Evolutionary conservation across 2,329 filamentous ascomycete genomes (phyloP).

Genomic region (Fusarium luffae): DNA sequence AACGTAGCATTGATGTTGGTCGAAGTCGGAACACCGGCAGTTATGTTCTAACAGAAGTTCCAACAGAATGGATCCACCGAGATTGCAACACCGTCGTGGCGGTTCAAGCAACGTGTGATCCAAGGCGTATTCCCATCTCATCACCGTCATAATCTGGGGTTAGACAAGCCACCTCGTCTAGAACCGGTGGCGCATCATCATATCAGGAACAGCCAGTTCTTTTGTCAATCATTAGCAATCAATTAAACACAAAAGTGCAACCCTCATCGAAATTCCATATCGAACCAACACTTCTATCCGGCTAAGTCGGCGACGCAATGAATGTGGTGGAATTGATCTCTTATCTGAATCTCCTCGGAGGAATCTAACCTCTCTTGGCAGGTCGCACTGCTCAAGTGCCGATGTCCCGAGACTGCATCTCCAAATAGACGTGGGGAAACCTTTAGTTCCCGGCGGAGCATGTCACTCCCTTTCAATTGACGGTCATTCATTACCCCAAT

Average conservation of each 20-base stretch:
- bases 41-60: constrained; percentile 16
- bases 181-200: neutral
- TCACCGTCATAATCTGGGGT: too few relatives aligned
- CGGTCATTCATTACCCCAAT: neutral
- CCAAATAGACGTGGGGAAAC: constrained; percentile 6
- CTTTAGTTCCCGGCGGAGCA: neutral
- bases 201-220: neutral
- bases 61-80: neutral
- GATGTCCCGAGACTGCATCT: neutral
- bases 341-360: constrained; percentile 2
- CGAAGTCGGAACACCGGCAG: constrained; percentile 10
- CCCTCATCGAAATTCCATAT: neutral
- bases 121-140: neutral
- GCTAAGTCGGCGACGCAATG: constrained; percentile 21
- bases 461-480: constrained; percentile 19
- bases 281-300: neutral
- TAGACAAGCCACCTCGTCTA: neutral
- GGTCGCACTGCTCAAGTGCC: constrained; percentile 4
- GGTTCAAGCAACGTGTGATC: neutral
- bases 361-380: constrained; percentile 10
- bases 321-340: neutral
- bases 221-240: neutral
- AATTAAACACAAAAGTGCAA: neutral
- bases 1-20: neutral
- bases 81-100: neutral